Base-by-base conservation (phyloP, 345 rosid genomes). In the Litchi chinensis region DNA sequence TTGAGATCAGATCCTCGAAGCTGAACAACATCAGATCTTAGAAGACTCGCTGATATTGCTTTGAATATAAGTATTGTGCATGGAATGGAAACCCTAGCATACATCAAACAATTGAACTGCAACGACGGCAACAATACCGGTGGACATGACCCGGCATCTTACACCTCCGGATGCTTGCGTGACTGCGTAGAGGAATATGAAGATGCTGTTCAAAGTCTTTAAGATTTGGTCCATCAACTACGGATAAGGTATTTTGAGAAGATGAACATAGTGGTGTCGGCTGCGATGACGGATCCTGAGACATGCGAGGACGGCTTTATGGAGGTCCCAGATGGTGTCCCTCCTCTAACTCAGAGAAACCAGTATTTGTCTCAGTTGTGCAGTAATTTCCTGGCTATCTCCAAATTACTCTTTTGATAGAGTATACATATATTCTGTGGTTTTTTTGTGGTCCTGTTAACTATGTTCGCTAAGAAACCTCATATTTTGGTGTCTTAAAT, bases 231-330 rank as follows among this genome's bases (percentile, higher is more conserved):
- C 18, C 68, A 76, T 48, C 78, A 74, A 52, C 73, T 71, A 43
- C 72, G 77, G 41, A 43, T 21, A 41, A 43, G 65, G 48, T 52
- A 68, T 26, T 71, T 21, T 43, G 71, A 76, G 16, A 24, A 62
- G 18, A 63, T 63, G 65, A 76, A 78, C 44, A 11, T 79, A 12
- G 60, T 75, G 44, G 82, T 84, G 10, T 71, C 78, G 39, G 32
- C 82, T 7, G 80, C 87, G 13, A 81, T 78, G 84, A 75, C 84
- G 16, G 78, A 79, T 79, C 75, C 80, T 8, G 84, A 81, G 0
- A 78, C 82, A 0, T 75, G 84, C 18, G 86, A 84, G 41, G 73
- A 73, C 26, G 68, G 80, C 8, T 78, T 78, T 10, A 16, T 12
- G 62, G 84, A 78, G 69, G 48, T 26, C 32, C 67, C 39, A 0